phyloP scores from a whole-genome alignment of 129 eudicot genomes.

The Centrapalus pauciflorus region DNA sequence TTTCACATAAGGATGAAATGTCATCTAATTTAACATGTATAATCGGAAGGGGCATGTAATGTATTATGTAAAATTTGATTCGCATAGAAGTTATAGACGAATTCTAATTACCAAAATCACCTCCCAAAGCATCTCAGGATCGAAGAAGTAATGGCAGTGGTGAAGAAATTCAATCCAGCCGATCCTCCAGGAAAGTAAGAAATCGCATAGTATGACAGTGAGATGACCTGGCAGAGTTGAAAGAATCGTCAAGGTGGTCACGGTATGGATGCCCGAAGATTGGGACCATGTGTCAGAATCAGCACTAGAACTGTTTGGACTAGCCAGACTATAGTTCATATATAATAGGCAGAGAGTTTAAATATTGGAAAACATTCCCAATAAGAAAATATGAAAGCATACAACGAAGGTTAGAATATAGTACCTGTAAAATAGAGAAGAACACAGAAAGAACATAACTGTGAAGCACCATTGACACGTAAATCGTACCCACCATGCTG shows the following conservation, averaged over 20 bases:
- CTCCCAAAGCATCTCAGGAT: constrained; percentile 83
- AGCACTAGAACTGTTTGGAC: no score
- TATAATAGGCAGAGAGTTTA: background rate
- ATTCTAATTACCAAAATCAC: constrained; percentile 29
- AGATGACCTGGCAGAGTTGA: constrained; percentile 55
- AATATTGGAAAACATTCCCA: background rate
- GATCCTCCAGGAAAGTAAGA: constrained; percentile 99
- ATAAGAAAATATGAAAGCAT: background rate
- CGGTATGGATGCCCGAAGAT: background rate
- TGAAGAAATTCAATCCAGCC: constrained; percentile 75
- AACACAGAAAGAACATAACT: constrained; percentile 83
- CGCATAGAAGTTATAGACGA: background rate
- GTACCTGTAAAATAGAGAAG: constrained; percentile 88
- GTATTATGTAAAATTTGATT: constrained; percentile 1
- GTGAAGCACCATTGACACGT: constrained; percentile 96
- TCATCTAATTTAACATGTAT: background rate
- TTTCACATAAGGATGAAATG: constrained; percentile 15
- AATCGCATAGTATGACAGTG: constrained; percentile 77
- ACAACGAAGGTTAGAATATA: background rate
- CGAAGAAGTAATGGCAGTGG: constrained; percentile 68
- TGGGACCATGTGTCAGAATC: no score
- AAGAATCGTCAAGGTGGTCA: background rate
- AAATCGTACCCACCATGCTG: constrained; percentile 83
- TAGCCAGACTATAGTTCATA: background rate
- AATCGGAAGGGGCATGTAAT: background rate